These are phyloP conservation scores for Chrysochromulina tobinii DNA, from an alignment of 78 protist genomes.

Conservation along the genomic window DNA sequence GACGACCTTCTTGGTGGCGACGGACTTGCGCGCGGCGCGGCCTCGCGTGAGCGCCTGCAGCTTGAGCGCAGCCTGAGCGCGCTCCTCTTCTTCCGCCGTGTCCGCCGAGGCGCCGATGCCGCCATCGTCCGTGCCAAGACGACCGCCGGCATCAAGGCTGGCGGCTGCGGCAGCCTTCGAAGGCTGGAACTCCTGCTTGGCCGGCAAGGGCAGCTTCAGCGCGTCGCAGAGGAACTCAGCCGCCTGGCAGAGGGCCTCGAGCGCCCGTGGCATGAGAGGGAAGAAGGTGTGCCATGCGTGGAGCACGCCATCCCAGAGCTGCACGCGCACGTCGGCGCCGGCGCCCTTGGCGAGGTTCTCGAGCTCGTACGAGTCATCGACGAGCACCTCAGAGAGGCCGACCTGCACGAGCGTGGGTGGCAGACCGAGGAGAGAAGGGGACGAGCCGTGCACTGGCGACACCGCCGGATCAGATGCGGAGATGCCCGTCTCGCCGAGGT, in stretches of 20 bases:
- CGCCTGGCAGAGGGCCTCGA: background rate
- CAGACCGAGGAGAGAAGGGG: background rate
- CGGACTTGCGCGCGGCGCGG: too few species aligned
- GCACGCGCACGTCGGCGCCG: background rate
- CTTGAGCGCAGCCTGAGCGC: too few species aligned
- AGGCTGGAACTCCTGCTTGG: too few species aligned
- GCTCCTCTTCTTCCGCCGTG: too few species aligned
- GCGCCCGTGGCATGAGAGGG: background rate
- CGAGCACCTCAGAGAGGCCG: background rate
- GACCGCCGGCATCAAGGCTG: too few species aligned
- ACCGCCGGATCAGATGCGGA: background rate
- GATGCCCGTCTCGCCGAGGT: background rate
- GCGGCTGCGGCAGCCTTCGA: too few species aligned
- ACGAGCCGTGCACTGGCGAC: background rate
- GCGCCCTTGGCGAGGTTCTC: background rate
- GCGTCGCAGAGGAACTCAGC: background rate
- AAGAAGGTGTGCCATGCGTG: conserved; percentile 18
- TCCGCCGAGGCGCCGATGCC: too few species aligned
- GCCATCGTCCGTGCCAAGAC: too few species aligned
- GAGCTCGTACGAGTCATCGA: background rate
- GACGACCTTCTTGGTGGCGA: too few species aligned
- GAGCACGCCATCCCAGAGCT: background rate
- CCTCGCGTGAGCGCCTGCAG: too few species aligned
- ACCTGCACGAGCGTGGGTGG: conserved; percentile 8
- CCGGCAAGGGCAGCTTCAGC: too few species aligned